phyloP scores from a whole-genome alignment of 495 filamentous ascomycete genomes.

The Copromyces sp. region DNA sequence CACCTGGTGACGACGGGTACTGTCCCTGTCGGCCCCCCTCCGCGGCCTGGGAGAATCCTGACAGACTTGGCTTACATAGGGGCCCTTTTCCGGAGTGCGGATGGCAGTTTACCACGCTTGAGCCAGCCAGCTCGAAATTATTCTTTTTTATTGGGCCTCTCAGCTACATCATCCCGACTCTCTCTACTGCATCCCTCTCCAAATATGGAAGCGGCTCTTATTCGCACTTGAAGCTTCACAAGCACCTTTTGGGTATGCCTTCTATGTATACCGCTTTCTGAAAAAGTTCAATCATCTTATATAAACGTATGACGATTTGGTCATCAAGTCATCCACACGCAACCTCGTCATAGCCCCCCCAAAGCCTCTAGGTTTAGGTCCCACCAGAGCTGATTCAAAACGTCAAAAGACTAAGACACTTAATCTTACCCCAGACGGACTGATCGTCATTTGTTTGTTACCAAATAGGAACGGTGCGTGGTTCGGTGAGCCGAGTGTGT shows the following conservation, averaged over 20 bases:
- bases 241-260: background rate
- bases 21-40: background rate
- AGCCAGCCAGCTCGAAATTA: background rate
- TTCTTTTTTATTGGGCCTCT: slow-evolving; percentile 7
- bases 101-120: background rate
- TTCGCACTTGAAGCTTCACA: background rate
- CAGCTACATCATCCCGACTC: slow-evolving; percentile 3
- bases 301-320: background rate
- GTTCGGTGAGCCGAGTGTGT: background rate
- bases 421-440: background rate
- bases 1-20: background rate
- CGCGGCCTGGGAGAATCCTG: background rate
- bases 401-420: background rate
- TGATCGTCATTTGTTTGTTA: background rate
- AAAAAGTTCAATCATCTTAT: background rate
- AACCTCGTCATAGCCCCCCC: background rate
- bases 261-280: background rate
- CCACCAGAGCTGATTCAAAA: background rate
- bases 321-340: background rate
- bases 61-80: background rate
- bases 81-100: background rate
- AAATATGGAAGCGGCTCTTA: slow-evolving; percentile 5
- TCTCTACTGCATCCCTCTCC: slow-evolving; percentile 4
- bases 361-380: background rate
- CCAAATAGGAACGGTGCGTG: background rate